Evolutionary conservation across 768 basidiomycete species (phyloP), one percentile per base, ranked within the genome.

Genomic region (Leccinum imitatum): DNA sequence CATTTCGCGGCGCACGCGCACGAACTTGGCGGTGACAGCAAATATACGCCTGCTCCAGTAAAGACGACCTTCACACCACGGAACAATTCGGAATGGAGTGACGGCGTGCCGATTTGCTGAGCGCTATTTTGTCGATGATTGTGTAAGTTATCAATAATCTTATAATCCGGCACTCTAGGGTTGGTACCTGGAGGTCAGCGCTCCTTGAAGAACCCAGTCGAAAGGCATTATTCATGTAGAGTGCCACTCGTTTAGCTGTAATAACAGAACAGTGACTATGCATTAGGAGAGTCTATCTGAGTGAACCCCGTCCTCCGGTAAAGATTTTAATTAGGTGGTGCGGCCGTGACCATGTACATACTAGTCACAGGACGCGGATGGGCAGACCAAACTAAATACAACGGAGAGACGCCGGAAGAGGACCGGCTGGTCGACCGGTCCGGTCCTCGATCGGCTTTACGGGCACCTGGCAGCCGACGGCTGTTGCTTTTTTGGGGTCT

Each of bases 231-330:
- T 53, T 48, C 35, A 54, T 33, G 39, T 59, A 56, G 14, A n/a
- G n/a, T n/a, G n/a, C n/a, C 58, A 53, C 58, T 65, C 58, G 41
- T 64, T 61, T 44, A 58, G 19, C 41, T 30, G 5, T 35, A 15
- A 13, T 58, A 15, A 50, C 11, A 33, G 25, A 39, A 46, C 21
- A 51, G 54, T 35, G n/a, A 51, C 68, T 52, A 72, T 64, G 35
- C 44, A 63, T 67, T 61, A 17, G 48, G 27, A 11, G 58, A n/a
- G 47, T 67, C 64, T 53, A 64, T 27, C 63, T 64, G 66, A 53
- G 53, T 61, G 39, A 75, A 75, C 44, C 71, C 65, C 30, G 47
- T 77, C 77, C n/a, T 79, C 77, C 41, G 77, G 73, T 50, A 80
- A 69, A 23, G 74, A 68, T 50, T 81, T 77, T 37, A 2, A 30